Conservation (phyloP, 371 early-diverging fungal species). For the Blakeslea trispora region DNA sequence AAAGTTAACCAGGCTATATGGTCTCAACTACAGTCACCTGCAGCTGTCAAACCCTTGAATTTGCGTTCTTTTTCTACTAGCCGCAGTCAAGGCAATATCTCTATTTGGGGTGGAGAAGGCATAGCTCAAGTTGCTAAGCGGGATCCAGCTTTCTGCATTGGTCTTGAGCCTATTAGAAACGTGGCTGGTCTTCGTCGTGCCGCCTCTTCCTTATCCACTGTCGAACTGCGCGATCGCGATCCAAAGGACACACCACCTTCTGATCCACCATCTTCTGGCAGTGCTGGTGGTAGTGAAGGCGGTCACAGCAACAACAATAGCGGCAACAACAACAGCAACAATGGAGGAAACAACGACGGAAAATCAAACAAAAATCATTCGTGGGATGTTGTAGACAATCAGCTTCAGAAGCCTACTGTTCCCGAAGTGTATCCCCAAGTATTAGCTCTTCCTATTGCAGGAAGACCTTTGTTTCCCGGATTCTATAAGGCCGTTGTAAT, state of each 20-base stretch:
- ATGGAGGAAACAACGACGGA: slow-evolving; percentile 23
- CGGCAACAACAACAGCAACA: slow-evolving; percentile 21
- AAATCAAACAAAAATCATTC: slow-evolving; percentile 17
- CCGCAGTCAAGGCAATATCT: slow-evolving; percentile 25
- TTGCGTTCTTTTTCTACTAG: slow-evolving; percentile 35
- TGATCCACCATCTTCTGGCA: slow-evolving; percentile 23
- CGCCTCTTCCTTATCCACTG: slow-evolving; percentile 16
- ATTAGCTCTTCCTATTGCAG: slow-evolving; percentile 89
- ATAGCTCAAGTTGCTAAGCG: slow-evolving; percentile 28
- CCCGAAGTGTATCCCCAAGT: slow-evolving; percentile 91
- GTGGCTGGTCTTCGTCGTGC: slow-evolving; percentile 32
- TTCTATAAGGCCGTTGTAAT: slow-evolving; percentile 96
- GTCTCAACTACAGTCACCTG: slow-evolving; percentile 36
- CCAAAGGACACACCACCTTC: slow-evolving; percentile 34
- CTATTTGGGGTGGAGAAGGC: slow-evolving; percentile 45
- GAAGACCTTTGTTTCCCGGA: slow-evolving; percentile 95
- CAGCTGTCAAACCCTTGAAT: slow-evolving; percentile 17
- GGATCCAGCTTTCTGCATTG: slow-evolving; percentile 33
- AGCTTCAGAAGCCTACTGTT: slow-evolving; percentile 72
- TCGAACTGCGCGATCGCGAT: slow-evolving; percentile 38
- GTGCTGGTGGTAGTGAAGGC: slow-evolving; percentile 29
- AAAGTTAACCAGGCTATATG: slow-evolving; percentile 41
- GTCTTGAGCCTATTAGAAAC: slow-evolving; percentile 39
- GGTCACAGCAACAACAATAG: slow-evolving; percentile 26
- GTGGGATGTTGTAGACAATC: slow-evolving; percentile 55